phyloP scores from a whole-genome alignment of 192 early-diverging fungal genomes.

The Helicostylum pulchrum region DNA sequence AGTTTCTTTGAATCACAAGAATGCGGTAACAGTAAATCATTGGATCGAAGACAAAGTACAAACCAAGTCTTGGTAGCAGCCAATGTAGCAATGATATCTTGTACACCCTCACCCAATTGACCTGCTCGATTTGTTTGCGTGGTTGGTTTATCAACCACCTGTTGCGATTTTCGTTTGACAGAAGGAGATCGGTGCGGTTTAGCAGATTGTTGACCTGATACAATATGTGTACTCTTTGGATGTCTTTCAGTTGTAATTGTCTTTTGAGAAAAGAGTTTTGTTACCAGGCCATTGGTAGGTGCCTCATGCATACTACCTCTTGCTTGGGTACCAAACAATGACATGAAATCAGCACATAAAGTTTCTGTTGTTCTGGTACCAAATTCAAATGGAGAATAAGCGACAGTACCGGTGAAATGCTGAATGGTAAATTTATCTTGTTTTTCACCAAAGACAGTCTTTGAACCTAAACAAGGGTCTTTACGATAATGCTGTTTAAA shows the following conservation, averaged over 20 bases:
- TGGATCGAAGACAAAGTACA: constrained; percentile 70
- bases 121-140: constrained; percentile 30
- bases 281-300: constrained; percentile 61
- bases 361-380: constrained; percentile 72
- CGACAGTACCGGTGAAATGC: constrained; percentile 72
- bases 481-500: constrained; percentile 44
- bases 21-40: constrained; percentile 54
- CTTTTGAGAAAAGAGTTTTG: constrained; percentile 70
- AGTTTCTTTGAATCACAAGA: constrained; percentile 66
- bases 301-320: constrained; percentile 15
- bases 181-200: constrained; percentile 67
- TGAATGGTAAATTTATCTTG: constrained; percentile 67
- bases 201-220: constrained; percentile 70
- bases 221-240: constrained; percentile 53
- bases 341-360: constrained; percentile 81
- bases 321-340: constrained; percentile 69
- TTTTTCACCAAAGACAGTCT: constrained; percentile 26
- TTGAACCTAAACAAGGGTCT: constrained; percentile 37
- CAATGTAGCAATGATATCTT: constrained; percentile 56
- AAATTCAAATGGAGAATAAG: constrained; percentile 62
- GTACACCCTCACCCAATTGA: constrained; percentile 36
- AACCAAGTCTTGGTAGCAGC: constrained; percentile 73
- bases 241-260: constrained; percentile 72
- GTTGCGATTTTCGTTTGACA: constrained; percentile 41
- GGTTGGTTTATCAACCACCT: constrained; percentile 46